Evolutionary conservation across 2,329 filamentous ascomycete species (phyloP).

Genomic region (Hyphodiscus sp.): DNA sequence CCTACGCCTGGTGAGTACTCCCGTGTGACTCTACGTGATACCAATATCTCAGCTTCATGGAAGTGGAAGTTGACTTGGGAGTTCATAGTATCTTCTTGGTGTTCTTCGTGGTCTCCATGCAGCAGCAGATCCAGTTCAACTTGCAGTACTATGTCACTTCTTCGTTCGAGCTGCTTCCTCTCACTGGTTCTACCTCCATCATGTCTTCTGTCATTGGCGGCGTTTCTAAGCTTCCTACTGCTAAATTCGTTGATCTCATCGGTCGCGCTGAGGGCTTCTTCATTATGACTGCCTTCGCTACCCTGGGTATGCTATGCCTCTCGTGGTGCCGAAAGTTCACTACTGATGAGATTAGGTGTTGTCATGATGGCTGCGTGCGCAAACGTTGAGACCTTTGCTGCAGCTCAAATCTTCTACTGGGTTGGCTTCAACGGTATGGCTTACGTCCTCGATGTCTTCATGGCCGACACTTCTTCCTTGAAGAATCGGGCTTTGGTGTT

Average conservation of each 20-base stretch:
- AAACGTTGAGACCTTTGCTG: constrained; percentile 54
- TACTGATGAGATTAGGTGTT: constrained; percentile 38
- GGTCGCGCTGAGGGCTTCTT: constrained; percentile 59
- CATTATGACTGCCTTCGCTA: constrained; percentile 46
- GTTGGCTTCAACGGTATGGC: constrained; percentile 35
- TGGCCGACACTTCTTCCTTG: constrained; percentile 60
- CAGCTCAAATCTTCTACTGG: constrained; percentile 32
- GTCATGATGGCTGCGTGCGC: constrained; percentile 61
- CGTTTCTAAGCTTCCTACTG: constrained; percentile 35
- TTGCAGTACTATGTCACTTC: constrained; percentile 21
- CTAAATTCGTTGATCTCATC: constrained; percentile 62
- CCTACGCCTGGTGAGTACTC: constrained; percentile 20
- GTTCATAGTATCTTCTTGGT: constrained; percentile 19
- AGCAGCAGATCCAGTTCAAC: constrained; percentile 21
- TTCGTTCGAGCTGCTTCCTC: constrained; percentile 18
- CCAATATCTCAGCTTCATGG: background rate
- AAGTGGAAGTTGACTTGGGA: background rate
- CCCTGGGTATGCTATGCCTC: constrained; percentile 29
- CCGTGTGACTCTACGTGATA: background rate
- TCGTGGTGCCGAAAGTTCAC: background rate
- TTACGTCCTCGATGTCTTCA: constrained; percentile 57
- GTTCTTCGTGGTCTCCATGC: constrained; percentile 25
- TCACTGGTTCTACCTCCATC: constrained; percentile 21
- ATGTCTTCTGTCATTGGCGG: constrained; percentile 25
- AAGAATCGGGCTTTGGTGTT: constrained; percentile 49